Evolutionary conservation across 225 moss, liverwort and hornwort genomes (phyloP), one percentile per base, ranked within the genome.

Genomic region (Sphagnum tenellum): DNA sequence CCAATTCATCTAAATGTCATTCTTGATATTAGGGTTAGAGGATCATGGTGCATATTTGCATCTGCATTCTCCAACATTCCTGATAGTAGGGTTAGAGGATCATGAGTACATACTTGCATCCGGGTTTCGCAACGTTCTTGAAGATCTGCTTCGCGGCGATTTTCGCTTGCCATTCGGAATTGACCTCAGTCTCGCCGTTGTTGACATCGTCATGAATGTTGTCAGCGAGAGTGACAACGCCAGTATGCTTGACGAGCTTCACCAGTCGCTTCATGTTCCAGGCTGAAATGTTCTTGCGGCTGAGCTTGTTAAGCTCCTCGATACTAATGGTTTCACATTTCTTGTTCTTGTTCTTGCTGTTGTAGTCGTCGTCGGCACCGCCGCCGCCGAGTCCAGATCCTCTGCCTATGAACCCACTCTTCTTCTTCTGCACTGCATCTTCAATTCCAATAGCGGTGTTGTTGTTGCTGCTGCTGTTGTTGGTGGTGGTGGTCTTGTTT

Each of bases 211-310:
- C 77, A 29, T 87, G 82, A 29, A 29, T 29, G 29, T 29, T 29
- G 29, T 29, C 29, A 5, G 84, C 80, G 0, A 90, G 77, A 9
- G 82, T 90, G 2, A 75, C 54, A 12, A 74, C 61, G 29, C 74
- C 67, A 8, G 56, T 80, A 46, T 77, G 55, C 9, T 75, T 85
- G 0, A 82, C 44, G 10, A 84, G 66, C 12, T 85, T 76, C 3
- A 87, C 67, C 10, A 89, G 71, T 14, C 73, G 71, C 64, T 90
- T 82, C 84, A 90, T 85, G 62, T 76, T 84, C 80, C 75, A 90
- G 4, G 80, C 71, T 45, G 78, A 90, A 47, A 76, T 64, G 59
- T 82, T 81, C 11, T 63, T 67, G 45, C 56, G 62, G 67, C 74
- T 73, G 8, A 87, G 68, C 60, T 68, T 87, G 1, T 73, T 55